Evolutionary conservation across 768 basidiomycete genomes (phyloP), one percentile per base, ranked within the genome.

Genomic region (Dentipellis sp.): DNA sequence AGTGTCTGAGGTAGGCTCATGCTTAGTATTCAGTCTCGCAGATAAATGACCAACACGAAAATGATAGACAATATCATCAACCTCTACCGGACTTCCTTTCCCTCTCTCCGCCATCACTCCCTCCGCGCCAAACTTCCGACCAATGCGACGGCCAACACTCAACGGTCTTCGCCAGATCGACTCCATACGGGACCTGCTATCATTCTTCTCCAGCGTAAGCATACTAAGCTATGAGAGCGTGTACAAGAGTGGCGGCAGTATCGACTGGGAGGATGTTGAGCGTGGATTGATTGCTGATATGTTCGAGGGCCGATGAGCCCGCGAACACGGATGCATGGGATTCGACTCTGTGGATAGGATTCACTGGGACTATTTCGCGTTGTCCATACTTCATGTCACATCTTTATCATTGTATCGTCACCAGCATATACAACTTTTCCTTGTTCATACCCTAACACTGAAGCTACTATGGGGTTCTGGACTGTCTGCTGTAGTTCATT

Each of bases 191-290:
- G 90, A 97, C 64, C 73, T 99, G 22, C 78, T 84, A n/a, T 80
- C 86, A 0, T 99, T 99, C 75, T 94, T 98, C 69, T 84, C 91
- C 1, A 80, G 84, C 56, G 85, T 94, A 51, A 95, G 93, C 69
- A 83, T 95, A 52, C 76, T 85, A 4, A 86, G 88, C 10, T 98
- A 93, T 66, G 93, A 98, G 71, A 88, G 87, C 57, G 79, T 95
- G 49, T 99, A 97, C 68, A 81, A 81, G 7, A 86, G 86, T 61
- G 82, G 80, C 12, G 86, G 88, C 0, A 83, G 79, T 55, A 75
- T 98, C 17, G 94, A 98, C 66, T 95, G 91, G 93, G 85, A 83
- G 35, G 84, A 83, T 2, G 86, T 99, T 19, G 95, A 98, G 69
- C 76, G 74, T 48, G 82, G 85, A 5, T 68, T 99, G 48, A 72